Base-by-base conservation (phyloP, 1,139 yeast species). In the Saccharomyces hybrid region DNA sequence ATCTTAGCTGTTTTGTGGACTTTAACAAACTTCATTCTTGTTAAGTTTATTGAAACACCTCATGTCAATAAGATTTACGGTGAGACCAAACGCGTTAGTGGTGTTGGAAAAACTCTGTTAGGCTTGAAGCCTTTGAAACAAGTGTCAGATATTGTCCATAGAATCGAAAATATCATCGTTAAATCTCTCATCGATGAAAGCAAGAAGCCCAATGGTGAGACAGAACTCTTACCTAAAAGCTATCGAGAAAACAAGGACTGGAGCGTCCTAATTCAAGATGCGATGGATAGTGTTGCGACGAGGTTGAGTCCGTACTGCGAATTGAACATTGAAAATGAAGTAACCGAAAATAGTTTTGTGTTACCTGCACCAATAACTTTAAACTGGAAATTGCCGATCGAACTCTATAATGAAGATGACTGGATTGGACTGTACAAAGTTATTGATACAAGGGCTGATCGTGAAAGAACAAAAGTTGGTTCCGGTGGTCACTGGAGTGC, bases 21-120 rank as follows among this genome's bases (percentile, higher is more conserved):
- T 4, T 69, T 77, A 14, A 83, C 84, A 59, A 85, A 84, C 63
- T 80, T 88, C 59, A 70, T 83, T 28, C 77, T 89, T 62, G 83
- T 87, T 58, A 82, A 83, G 62, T 84, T 84, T 65, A 84, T 88
- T 57, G 96, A 88, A 66, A 84, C 83, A 63, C 81, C 86, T 28
- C 96, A 88, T 66, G 86, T 88, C 89, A 78, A 84, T 56, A 84
- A 82, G 66, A 76, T 88, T 4, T 88, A 88, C 64, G 96, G 96
- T 26, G 83, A 82, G 60, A 46, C 48, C 1, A 81, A 78, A 61
- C 71, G 83, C 9, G 68, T 75, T 53, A 73, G 80, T 64, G 86
- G 82, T 59, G 85, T 86, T 11, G 79, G 86, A 51, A 84, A 84
- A 66, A 85, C 90, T 1, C 58, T 72, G n/a, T 57, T 68, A 53